Conservation (phyloP, 2,329 filamentous ascomycete species). For the Fusarium chuoi region DNA sequence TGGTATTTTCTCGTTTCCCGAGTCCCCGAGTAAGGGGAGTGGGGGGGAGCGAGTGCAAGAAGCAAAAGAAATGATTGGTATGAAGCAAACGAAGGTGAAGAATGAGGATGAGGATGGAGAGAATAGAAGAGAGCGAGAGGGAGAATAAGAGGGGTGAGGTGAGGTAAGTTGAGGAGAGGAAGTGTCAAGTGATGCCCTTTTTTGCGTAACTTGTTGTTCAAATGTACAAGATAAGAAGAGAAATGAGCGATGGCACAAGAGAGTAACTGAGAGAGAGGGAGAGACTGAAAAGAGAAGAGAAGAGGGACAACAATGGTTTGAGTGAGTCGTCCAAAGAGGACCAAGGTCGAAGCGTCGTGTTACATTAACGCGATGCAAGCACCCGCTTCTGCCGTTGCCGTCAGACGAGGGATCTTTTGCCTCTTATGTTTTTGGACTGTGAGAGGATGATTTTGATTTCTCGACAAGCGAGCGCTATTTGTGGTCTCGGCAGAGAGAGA, state of each 20-base stretch:
- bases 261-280: background rate
- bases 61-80: background rate
- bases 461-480: background rate
- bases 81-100: background rate
- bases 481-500: background rate
- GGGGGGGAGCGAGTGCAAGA: slow-evolving; percentile 6
- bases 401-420: background rate
- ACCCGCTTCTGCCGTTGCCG: slow-evolving; percentile 18
- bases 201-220: slow-evolving; percentile 11
- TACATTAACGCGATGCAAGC: slow-evolving; percentile 24
- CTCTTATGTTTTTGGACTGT: background rate
- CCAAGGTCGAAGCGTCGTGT: slow-evolving; percentile 26
- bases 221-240: background rate
- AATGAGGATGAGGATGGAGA: background rate
- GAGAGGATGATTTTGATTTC: background rate
- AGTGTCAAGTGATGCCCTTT: background rate
- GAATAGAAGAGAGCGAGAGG: background rate
- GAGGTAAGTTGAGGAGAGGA: background rate
- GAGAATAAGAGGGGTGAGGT: background rate
- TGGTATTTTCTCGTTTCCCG: slow-evolving; percentile 8
- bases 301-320: slow-evolving; percentile 1
- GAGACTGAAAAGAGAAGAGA: background rate
- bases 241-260: background rate
- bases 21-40: slow-evolving; percentile 5
- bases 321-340: slow-evolving; percentile 19